Evolutionary conservation across 1,284 basidiomycete genomes (phyloP), one percentile per base, ranked within the genome.

Genomic region (Pseudozyma tsukubaensis): DNA sequence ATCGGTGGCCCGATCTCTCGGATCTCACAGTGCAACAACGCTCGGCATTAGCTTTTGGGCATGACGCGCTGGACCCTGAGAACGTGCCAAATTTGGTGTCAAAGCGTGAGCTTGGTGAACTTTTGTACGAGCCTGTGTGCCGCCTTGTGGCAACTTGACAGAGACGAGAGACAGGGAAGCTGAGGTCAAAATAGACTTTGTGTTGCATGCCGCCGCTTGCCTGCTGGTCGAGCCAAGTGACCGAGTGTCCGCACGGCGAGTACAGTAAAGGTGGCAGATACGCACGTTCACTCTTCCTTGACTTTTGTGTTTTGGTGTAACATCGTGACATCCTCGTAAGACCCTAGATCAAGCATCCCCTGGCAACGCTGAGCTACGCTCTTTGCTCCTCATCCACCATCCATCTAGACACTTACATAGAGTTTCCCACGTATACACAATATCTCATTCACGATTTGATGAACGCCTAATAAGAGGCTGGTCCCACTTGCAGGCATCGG

Each of bases 41-140:
- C 24, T 29, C 19, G 35, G 37, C 40, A 14, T 40, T 16, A 48
- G 19, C 16, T 34, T 16, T 6, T 21, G n/a, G 19, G 12, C 56
- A 55, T 59, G 63, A 66, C 57, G 55, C 51, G 54, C 36, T 63
- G 66, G 59, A 69, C 59, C 59, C 66, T 62, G 66, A 62, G 51
- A 69, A 69, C 66, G 59, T 69, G 66, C 45, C 10, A 43, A 43
- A 43, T 9, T 43, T 16, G 42, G 16, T 43, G 12, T 16, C 7
- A 29, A 36, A 44, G n/a, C 18, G 35, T 50, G 24, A 32, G 13
- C 12, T 7, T 14, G 13, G 32, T 35, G 43, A 47, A 11, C 24
- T 53, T 36, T 42, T 42, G 24, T 39, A 39, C 14, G 36, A 47
- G 39, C 18, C 3, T 16, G 24, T 18, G 36, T 19, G 29, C 29